A percentile compares a stretch with the other conserved stretches of the same genome.
Evolutionary conservation across 2,329 filamentous ascomycete genomes (phyloP).

Genomic region (Aureobasidium sp.): DNA sequence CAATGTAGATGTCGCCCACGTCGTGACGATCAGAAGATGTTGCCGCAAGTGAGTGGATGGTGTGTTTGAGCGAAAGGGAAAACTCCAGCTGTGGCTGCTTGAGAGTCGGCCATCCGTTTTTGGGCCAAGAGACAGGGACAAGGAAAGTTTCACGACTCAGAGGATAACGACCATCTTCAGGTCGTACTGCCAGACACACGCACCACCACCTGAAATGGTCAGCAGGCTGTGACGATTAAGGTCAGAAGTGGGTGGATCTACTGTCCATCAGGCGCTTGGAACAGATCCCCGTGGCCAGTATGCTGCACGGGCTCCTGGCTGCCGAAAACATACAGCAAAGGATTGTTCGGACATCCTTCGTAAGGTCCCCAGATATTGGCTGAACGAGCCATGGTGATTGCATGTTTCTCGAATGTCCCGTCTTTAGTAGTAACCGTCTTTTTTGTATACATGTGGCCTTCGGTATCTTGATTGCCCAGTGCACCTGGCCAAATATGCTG

Average conservation of each 20-base stretch:
- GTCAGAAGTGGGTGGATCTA: no score
- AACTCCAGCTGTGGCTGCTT: constrained; percentile 21
- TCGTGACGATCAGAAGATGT: no score
- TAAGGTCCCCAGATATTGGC: constrained; percentile 26
- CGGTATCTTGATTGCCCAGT: constrained; percentile 24
- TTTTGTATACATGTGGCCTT: constrained; percentile 34
- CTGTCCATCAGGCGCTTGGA: constrained; percentile 31
- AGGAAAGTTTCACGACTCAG: constrained; percentile 50
- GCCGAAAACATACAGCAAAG: constrained; percentile 15
- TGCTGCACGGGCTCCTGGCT: no score
- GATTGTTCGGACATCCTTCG: constrained; percentile 20
- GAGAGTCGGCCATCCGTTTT: constrained; percentile 31
- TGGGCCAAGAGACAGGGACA: constrained; percentile 41
- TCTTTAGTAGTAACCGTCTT: constrained; percentile 32
- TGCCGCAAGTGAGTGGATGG: no score
- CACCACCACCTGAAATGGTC: constrained; percentile 46
- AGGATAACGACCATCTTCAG: constrained; percentile 36
- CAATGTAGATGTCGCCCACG: no score
- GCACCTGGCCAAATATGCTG: no score
- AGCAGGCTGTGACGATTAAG: constrained; percentile 21
- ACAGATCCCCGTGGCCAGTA: constrained; percentile 48
- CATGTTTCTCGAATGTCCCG: constrained; percentile 34
- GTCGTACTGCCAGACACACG: constrained; percentile 37
- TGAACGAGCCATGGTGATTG: constrained; percentile 32
- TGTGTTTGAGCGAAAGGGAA: no score